A percentile compares a stretch with the other conserved stretches of the same genome.
Conservation (phyloP, 2,329 filamentous ascomycete genomes). For the Nigrograna mackinnonii region DNA sequence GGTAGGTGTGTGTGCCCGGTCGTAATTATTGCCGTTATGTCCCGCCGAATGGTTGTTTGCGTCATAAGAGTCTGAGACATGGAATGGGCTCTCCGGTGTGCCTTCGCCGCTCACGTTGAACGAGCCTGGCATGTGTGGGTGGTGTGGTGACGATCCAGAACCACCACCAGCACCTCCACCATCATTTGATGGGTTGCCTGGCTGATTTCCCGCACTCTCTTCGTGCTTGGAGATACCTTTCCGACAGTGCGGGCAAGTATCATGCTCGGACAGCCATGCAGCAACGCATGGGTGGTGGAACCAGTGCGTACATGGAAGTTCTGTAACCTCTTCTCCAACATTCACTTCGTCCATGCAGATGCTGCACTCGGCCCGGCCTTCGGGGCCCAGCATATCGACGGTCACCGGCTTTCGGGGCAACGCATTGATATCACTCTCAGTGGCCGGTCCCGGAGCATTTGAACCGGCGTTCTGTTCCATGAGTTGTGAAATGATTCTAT, state of each 20-base stretch:
- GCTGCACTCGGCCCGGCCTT: slow-evolving; percentile 78
- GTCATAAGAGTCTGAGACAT: slow-evolving; percentile 12
- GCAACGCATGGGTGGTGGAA: slow-evolving; percentile 84
- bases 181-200: slow-evolving; percentile 2
- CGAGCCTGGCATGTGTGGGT: slow-evolving; percentile 2
- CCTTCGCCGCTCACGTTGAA: slow-evolving; percentile 8
- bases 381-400: slow-evolving; percentile 68
- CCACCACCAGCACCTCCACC: slow-evolving; percentile 2
- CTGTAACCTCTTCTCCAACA: slow-evolving; percentile 72
- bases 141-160: neutral
- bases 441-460: slow-evolving; percentile 81
- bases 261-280: slow-evolving; percentile 85
- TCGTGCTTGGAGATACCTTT: slow-evolving; percentile 50
- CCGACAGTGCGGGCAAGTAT: slow-evolving; percentile 86
- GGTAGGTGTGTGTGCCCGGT: neutral
- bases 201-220: slow-evolving; percentile 20
- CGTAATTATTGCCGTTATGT: too few relatives aligned
- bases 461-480: slow-evolving; percentile 82
- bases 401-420: slow-evolving; percentile 74
- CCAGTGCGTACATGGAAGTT: slow-evolving; percentile 89
- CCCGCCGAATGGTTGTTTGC: neutral
- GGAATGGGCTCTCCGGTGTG: slow-evolving; percentile 21
- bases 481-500: slow-evolving; percentile 82
- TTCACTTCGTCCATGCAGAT: slow-evolving; percentile 91
- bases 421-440: slow-evolving; percentile 71